Evolutionary conservation across 129 eudicot species (phyloP), one percentile per base, ranked within the genome.

Genomic region (Helianthus tuberosus): DNA sequence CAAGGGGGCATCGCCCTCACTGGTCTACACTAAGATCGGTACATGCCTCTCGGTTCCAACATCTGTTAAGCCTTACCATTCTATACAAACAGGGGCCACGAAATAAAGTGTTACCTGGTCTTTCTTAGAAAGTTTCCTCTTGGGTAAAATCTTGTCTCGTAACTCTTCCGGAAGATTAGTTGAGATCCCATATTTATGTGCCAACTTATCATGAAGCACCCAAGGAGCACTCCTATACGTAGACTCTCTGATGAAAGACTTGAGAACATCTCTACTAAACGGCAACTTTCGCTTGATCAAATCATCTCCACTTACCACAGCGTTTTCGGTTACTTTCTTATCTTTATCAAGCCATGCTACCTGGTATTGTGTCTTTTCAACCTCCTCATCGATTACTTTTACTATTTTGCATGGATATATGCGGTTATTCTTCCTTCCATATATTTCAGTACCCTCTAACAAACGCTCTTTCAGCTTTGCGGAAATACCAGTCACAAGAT

Each of bases 281-380:
- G 97, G 97, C 58, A 84, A 80, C 71, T 85, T 90, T 71, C 84
- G 87, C 76, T 78, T 82, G 47, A 86, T 83, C 82, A 94, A 79
- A 69, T 91, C 97, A 29, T 85, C 93, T 74, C 87, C 88, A 66
- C 82, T 80, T 35, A 94, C 79, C 44, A 86, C 81, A 65, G 85
- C 86, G 57, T 80, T 88, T 74, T 83, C 96, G 70, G 92, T 86
- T 73, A 80, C 75, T 81, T 91, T 94, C 39, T 82, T 81, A 70
- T 88, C 93, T 75, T 79, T 82, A 64, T 83, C 96, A 20, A 91
- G 94, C 99, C 99, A 94, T 23, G 85, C 97, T 74, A 94, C 90
- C 79, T 91, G 90, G 64, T 86, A 91, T 68, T 86, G 82, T 74
- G 92, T 81, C 68, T 77, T 69, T 27, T 87, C 88, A 54, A 76